Base-by-base conservation (phyloP, 2,329 filamentous ascomycete genomes). In the Epicoccum nigrum region DNA sequence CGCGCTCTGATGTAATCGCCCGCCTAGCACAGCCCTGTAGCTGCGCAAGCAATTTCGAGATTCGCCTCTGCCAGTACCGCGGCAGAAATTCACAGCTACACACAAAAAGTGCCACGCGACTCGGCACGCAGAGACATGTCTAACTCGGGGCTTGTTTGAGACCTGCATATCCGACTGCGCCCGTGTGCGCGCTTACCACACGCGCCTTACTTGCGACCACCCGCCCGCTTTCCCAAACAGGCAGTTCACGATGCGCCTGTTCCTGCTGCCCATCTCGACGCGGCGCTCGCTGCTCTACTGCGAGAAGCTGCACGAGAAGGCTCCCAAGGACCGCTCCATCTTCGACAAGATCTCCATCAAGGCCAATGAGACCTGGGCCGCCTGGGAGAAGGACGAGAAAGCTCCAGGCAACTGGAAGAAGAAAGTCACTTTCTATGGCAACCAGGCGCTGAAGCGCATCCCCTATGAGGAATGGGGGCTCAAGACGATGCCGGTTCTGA, bases 401-500 rank as follows among this genome's bases (percentile, higher is more conserved):
- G 65, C 69, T 7, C 51, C 64, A 4, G 59, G 63, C 34, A 89
- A 90, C 45, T 97, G 94, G 94, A 91, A 97, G 79, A 91, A 88
- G 69, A 85, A 85, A 63, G 81, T 97, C 16, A 93, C 94, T 44
- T 81, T 83, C 52, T 95, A 93, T 73, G 94, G 94, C 48, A 97
- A 99, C 76, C 79, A 85, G 40, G 85, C 90, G 13, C 84, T 99
- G 55, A 86, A 90, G 64, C 85, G 90, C 56, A 96, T 99, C 65
- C 90, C 94, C 2, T 97, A 90, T 72, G 90, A 97, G 76, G 94
- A 99, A 86, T 99, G 94, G 94, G 92, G 90, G 0, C 81, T 99
- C 61, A 97, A 97, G 77, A 96, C 91, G 28, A 87, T 99, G 44
- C 94, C 94, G 35, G 87, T 92, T 17, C 79, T 96, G 62, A 90